Percentiles rank a stretch among this genome's conserved stretches.
phyloP scores from a whole-genome alignment of 2,329 filamentous ascomycete genomes.

The Capronia coronata region DNA sequence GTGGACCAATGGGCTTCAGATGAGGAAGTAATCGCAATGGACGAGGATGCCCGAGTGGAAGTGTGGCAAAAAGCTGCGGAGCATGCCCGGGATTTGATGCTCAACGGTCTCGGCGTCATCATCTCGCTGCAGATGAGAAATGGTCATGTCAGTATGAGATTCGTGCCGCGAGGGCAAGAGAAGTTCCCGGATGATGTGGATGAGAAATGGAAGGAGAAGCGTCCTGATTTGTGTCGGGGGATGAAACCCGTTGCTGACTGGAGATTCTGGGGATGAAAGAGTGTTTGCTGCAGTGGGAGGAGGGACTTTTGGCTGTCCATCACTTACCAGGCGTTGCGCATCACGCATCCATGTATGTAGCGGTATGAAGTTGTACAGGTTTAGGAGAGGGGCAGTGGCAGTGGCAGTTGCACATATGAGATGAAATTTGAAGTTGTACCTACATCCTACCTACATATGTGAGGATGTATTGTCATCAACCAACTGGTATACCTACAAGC shows the following conservation, averaged over 20 bases:
- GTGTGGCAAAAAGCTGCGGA: constrained; percentile 58
- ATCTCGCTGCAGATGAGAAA: constrained; percentile 66
- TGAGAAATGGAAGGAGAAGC: constrained; percentile 27
- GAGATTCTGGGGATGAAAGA: constrained; percentile 17
- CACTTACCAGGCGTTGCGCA: no score
- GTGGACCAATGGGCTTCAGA: constrained; percentile 55
- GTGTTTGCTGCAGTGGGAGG: no score
- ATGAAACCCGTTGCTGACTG: constrained; percentile 8
- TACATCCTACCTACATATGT: no score
- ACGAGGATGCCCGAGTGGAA: constrained; percentile 39
- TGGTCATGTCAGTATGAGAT: constrained; percentile 55
- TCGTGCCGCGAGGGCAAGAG: constrained; percentile 65
- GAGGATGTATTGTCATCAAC: no score
- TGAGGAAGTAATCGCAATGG: constrained; percentile 51
- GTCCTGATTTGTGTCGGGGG: constrained; percentile 20
- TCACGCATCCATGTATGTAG: not conserved
- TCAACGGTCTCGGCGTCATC: constrained; percentile 51
- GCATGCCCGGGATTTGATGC: constrained; percentile 49
- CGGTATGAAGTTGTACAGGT: not conserved
- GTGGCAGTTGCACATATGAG: not conserved
- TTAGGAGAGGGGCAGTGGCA: not conserved
- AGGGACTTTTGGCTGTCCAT: no score
- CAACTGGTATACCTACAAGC: no score
- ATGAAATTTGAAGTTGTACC: not conserved
- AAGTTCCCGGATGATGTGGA: constrained; percentile 46